Evolutionary conservation across 352 stramenopile species (phyloP), one percentile per base, ranked within the genome.

Genomic region (Globisporangium mamillatum): DNA sequence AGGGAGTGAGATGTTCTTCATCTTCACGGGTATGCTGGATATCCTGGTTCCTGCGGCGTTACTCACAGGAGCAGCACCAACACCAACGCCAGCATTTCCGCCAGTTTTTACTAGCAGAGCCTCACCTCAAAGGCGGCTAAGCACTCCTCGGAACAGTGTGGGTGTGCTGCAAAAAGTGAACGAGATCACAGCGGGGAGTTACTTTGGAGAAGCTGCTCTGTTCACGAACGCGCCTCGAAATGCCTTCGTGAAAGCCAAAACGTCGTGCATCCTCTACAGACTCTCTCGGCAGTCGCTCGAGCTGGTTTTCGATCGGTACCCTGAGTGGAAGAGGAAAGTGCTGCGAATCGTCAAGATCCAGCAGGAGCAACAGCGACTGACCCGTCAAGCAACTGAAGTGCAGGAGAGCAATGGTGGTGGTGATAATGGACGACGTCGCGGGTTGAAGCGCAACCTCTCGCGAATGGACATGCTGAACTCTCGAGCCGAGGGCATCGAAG

Each of bases 1-100:
- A 54, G 81, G 81, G 18, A 82, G 78, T 29, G 81, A 90, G 36
- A 90, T 90, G 81, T 90, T 82, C 57, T 88, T 90, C 67, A 81
- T 90, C 25, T 90, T 86, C 66, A 84, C 80, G 0, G 81, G 80
- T 9, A 71, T 78, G 16, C 62, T 90, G 0, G 81, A 86, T 25
- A 86, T 89, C n/a, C 82, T 80, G 36, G 71, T 90, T 18, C 77
- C 77, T 0, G 24, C 59, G 22, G 44, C 64, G 18, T 36, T 71
- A 4, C 50, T 71, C 20, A 44, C 38, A 24, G 58, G 58, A 36
- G 24, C 38, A 12, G 6, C 38, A 12, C 10, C 5, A 3, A n/a
- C 57, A 14, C 9, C 48, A 24, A 25, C 57, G 3, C 14, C 55
- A 50, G 32, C 46, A 6, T 14, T 56, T 29, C 12, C 53, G 6